Base-by-base conservation (phyloP, 2,329 filamentous ascomycete species). In the Colletotrichum sp. region DNA sequence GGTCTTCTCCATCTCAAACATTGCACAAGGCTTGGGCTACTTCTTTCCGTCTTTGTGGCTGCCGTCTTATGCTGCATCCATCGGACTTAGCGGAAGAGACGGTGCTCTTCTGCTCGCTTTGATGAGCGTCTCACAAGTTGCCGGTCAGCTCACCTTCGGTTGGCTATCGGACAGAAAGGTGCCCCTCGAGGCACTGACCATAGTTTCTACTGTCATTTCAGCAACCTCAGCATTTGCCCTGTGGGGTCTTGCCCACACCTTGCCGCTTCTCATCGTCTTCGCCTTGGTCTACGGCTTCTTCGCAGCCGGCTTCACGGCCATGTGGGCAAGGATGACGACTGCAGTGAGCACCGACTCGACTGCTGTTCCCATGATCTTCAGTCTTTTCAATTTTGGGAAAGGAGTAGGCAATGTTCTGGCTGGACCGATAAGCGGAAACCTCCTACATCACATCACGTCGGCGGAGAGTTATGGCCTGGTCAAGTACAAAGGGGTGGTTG, bases 251-350 rank as follows among this genome's bases (percentile, higher is more conserved):
- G 86, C 87, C 5, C 85, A 83, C 1, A 83, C 84, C 2, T 81
- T 88, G 9, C 85, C 85, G 1, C 80, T 88, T 1, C 82, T 92
- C 4, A 84, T 88, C 1, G 77, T 88, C 1, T 92, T 92, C 79
- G 86, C 88, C 8, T 80, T 91, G 5, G 82, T 87, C 0, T 92
- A 90, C 78, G 91, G 91, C 1, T 89, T 91, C 81, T 92, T 92
- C 70, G 90, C 90, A 0, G 88, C 90, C 5, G 79, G 78, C 0
- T 83, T 78, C 57, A 78, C 77, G 1, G 76, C 80, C 8, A 74
- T 81, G 12, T 81, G 79, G 80, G 74, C 79, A 13, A 80, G 80
- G 55, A 81, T 82, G 66, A 80, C 81, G 5, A 75, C 79, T 1
- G 72, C 79, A 6, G 76, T 82, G 8, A 80, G 80, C 0, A 80